A percentile compares a stretch with the other conserved stretches of the same genome.
Evolutionary conservation across 2,329 filamentous ascomycete genomes (phyloP).

Genomic region (Elsinoe necatrix): DNA sequence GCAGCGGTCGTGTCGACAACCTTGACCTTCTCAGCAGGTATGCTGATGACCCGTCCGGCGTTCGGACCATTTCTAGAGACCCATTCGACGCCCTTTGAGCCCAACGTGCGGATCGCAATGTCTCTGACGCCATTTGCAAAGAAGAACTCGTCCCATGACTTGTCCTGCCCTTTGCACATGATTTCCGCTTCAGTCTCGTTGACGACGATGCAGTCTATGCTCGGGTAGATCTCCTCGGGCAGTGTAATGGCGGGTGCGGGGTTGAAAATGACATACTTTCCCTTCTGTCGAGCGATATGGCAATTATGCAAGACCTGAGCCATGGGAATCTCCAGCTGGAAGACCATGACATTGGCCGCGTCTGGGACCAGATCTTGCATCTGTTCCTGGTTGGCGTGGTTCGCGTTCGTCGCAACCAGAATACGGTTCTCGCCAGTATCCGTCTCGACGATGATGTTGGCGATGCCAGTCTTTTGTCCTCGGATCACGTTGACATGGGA

Average conservation of each 20-base stretch:
- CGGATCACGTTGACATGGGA: slow-evolving; percentile 33
- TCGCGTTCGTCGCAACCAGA: slow-evolving; percentile 41
- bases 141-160: slow-evolving; percentile 45
- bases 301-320: slow-evolving; percentile 32
- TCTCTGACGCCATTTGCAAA: slow-evolving; percentile 61
- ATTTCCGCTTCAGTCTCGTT: slow-evolving; percentile 85
- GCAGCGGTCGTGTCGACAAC: slow-evolving; percentile 93
- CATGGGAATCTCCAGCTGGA: slow-evolving; percentile 42
- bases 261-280: slow-evolving; percentile 60
- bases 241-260: slow-evolving; percentile 64
- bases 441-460: slow-evolving; percentile 43
- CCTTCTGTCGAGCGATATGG: slow-evolving; percentile 22
- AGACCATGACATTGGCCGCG: slow-evolving; percentile 36
- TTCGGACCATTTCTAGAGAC: slow-evolving; percentile 18
- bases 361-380: slow-evolving; percentile 31
- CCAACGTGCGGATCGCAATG: slow-evolving; percentile 78
- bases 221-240: slow-evolving; percentile 56
- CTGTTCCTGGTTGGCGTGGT: slow-evolving; percentile 31
- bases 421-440: slow-evolving; percentile 42
- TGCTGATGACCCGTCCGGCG: slow-evolving; percentile 16
- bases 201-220: slow-evolving; percentile 70
- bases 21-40: slow-evolving; percentile 55
- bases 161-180: slow-evolving; percentile 45
- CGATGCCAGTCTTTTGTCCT: slow-evolving; percentile 40
- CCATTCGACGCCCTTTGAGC: slow-evolving; percentile 68